These are phyloP conservation scores for Physcia stellaris DNA, from an alignment of 495 filamentous ascomycete genomes.

Conservation along the genomic window DNA sequence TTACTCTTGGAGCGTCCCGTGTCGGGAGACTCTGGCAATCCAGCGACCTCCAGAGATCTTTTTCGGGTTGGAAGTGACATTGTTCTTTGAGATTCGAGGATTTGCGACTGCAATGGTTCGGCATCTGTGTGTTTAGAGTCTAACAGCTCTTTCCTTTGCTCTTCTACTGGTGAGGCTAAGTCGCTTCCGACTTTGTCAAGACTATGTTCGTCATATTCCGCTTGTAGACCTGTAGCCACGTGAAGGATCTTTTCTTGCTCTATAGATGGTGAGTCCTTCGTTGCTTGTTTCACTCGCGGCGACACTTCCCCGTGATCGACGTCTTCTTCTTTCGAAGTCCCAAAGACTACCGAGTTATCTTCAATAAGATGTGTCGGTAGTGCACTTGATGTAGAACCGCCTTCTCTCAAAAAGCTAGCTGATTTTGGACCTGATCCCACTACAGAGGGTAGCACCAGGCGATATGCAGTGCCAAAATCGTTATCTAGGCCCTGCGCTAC, in stretches of 20 bases:
- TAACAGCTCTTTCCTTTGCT: not conserved
- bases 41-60: conserved; percentile 35
- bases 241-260: not conserved
- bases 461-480: conserved; percentile 26
- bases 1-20: conserved; percentile 65
- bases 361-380: not conserved
- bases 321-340: not conserved
- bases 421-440: not conserved
- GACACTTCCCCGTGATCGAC: too few relatives aligned
- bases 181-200: too few relatives aligned
- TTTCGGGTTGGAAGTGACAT: conserved; percentile 26
- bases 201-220: not conserved
- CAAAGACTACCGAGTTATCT: not conserved
- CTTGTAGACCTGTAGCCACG: not conserved
- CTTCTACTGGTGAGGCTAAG: too few relatives aligned
- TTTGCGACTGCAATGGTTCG: not conserved
- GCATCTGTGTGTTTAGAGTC: not conserved
- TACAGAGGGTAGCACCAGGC: conserved; percentile 20
- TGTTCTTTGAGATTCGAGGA: too few relatives aligned
- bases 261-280: not conserved
- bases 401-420: not conserved
- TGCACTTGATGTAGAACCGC: not conserved
- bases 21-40: conserved; percentile 36
- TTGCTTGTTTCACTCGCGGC: too few relatives aligned
- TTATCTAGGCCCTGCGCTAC: conserved; percentile 27